Percentiles rank a stretch among this genome's conserved stretches.
These are phyloP conservation scores for Claviceps quebecensis DNA, from an alignment of 2,329 filamentous ascomycete species.

Conservation along the genomic window DNA sequence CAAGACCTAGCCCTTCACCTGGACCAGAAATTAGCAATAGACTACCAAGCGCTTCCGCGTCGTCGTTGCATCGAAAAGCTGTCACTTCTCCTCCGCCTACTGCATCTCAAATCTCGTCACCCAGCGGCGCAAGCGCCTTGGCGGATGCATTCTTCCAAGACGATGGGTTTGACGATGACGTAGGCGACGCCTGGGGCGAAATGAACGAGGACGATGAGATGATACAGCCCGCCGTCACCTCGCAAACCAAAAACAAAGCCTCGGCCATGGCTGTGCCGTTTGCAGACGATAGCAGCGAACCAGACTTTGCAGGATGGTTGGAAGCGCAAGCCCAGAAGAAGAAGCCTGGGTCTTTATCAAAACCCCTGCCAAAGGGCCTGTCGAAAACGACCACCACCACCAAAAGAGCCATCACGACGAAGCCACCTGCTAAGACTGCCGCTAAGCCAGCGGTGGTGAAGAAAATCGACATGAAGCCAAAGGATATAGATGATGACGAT, in stretches of 20 bases:
- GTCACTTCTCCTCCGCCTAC: constrained; percentile 36
- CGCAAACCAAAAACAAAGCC: constrained; percentile 14
- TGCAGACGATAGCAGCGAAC: constrained; percentile 60
- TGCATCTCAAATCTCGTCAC: constrained; percentile 33
- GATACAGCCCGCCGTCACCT: constrained; percentile 20
- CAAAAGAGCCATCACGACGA: constrained; percentile 28
- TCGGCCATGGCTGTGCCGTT: constrained; percentile 38
- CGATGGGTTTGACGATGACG: constrained; percentile 41
- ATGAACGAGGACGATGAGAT: constrained; percentile 40
- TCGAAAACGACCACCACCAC: constrained; percentile 40
- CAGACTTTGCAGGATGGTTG: constrained; percentile 91
- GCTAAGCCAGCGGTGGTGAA: constrained; percentile 38
- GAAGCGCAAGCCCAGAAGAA: constrained; percentile 75
- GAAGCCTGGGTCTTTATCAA: constrained; percentile 42
- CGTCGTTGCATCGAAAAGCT: constrained; percentile 46
- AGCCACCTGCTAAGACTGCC: constrained; percentile 17
- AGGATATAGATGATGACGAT: constrained; percentile 43
- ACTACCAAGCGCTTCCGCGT: constrained; percentile 36
- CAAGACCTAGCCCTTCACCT: constrained; percentile 26
- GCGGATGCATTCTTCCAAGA: constrained; percentile 41
- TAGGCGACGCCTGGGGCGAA: constrained; percentile 64
- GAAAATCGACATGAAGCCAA: constrained; percentile 57
- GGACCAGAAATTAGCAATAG: constrained; percentile 21
- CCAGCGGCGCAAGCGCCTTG: constrained; percentile 26
- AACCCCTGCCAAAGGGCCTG: constrained; percentile 71